These are phyloP conservation scores for Orobanche coerulescens DNA, from an alignment of 257 asterid species.

Conservation along the genomic window DNA sequence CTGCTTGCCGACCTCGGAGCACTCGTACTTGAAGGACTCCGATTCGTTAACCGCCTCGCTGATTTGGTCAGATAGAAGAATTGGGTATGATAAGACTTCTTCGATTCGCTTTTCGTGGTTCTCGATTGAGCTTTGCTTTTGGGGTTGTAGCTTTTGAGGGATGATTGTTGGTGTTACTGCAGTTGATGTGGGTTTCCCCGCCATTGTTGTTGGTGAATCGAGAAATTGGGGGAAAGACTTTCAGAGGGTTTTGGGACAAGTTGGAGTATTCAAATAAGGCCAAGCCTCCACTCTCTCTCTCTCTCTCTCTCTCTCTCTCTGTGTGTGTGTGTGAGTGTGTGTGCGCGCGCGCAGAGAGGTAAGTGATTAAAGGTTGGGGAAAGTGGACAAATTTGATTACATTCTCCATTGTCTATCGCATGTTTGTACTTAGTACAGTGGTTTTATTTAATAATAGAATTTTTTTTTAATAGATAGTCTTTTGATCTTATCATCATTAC, in stretches of 20 bases:
- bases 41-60: conserved; percentile 41
- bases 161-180: conserved; percentile 15
- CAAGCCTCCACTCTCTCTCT: background rate
- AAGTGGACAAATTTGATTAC: background rate
- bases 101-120: conserved; percentile 39
- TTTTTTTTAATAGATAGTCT: no score
- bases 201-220: conserved; percentile 24
- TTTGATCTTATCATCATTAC: no score
- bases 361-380: conserved; percentile 9
- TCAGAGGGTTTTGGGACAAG: background rate
- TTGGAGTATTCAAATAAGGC: conserved; percentile 1
- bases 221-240: background rate
- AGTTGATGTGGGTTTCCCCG: conserved; percentile 32
- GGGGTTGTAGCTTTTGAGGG: conserved; percentile 30
- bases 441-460: no score
- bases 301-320: no score
- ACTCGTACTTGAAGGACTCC: conserved; percentile 51
- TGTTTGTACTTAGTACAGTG: conserved; percentile 10
- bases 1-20: conserved; percentile 41
- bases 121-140: conserved; percentile 26
- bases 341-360: background rate
- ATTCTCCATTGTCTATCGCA: conserved; percentile 10
- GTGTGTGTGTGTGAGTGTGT: no score
- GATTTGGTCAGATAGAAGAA: conserved; percentile 40
- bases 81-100: conserved; percentile 39